Percentiles rank a stretch among this genome's conserved stretches.
Conservation (phyloP, 2,329 filamentous ascomycete genomes). For the Pseudogymnoascus pannorum region DNA sequence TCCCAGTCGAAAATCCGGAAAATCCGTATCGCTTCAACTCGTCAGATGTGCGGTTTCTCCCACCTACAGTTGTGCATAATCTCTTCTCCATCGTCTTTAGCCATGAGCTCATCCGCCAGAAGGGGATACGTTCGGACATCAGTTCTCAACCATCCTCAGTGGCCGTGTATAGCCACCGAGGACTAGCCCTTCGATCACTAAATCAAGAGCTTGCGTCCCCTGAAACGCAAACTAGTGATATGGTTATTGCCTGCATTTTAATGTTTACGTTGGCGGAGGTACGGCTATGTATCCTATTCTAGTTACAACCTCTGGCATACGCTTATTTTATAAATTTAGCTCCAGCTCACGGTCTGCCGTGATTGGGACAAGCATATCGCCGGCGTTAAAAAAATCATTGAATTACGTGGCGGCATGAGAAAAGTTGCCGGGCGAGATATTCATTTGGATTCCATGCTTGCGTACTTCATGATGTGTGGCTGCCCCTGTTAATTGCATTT, state of each 20-base stretch:
- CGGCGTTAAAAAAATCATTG: background rate
- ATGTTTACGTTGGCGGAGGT: slow-evolving; percentile 3
- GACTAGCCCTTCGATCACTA: background rate
- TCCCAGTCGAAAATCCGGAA: background rate
- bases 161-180: slow-evolving; percentile 1
- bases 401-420: background rate
- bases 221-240: background rate
- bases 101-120: background rate
- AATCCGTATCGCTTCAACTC: background rate
- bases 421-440: background rate
- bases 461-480: background rate
- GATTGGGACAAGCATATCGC: slow-evolving; percentile 1
- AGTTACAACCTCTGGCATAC: background rate
- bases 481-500: background rate
- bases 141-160: background rate
- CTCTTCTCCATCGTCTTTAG: slow-evolving; percentile 5
- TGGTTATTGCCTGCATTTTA: slow-evolving; percentile 3
- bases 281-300: too few species aligned
- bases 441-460: background rate
- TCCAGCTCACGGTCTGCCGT: background rate
- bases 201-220: background rate
- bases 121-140: background rate
- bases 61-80: background rate
- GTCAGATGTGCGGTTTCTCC: background rate
- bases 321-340: background rate